Evolutionary conservation across 257 asterid genomes (phyloP).

Genomic region (Nyctanthes arbortristis): DNA sequence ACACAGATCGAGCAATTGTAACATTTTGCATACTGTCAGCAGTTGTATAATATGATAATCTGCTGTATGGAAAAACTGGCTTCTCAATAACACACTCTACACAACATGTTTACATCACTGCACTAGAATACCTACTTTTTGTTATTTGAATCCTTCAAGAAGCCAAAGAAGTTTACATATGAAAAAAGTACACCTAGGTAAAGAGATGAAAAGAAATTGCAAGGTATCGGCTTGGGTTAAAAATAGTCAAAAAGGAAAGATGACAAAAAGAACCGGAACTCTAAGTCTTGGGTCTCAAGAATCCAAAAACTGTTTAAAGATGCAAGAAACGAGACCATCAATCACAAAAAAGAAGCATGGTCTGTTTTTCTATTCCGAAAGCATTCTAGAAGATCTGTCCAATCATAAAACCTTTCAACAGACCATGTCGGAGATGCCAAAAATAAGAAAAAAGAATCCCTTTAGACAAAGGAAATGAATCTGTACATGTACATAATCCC

Average conservation of each 20-base stretch:
- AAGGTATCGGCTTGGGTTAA: no score
- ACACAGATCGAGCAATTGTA: neutral
- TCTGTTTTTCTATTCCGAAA: neutral
- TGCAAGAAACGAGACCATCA: neutral
- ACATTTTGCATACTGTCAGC: neutral
- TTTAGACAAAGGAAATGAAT: neutral
- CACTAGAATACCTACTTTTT: neutral
- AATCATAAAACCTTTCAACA: neutral
- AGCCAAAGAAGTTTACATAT: neutral
- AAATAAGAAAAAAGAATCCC: neutral
- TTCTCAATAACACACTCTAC: neutral
- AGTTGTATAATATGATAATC: neutral
- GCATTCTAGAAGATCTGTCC: neutral
- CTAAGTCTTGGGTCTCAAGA: no score
- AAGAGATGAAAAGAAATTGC: neutral
- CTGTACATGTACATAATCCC: neutral
- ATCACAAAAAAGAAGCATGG: neutral
- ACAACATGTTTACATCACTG: neutral
- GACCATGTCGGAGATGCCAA: constrained; percentile 2
- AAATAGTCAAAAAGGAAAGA: no score
- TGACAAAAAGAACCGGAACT: no score
- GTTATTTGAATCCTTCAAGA: neutral
- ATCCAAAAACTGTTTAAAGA: neutral
- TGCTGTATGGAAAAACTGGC: no score
- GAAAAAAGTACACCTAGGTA: neutral